Evolutionary conservation across 2,329 filamentous ascomycete genomes (phyloP).

Genomic region (Penicillium sp.): DNA sequence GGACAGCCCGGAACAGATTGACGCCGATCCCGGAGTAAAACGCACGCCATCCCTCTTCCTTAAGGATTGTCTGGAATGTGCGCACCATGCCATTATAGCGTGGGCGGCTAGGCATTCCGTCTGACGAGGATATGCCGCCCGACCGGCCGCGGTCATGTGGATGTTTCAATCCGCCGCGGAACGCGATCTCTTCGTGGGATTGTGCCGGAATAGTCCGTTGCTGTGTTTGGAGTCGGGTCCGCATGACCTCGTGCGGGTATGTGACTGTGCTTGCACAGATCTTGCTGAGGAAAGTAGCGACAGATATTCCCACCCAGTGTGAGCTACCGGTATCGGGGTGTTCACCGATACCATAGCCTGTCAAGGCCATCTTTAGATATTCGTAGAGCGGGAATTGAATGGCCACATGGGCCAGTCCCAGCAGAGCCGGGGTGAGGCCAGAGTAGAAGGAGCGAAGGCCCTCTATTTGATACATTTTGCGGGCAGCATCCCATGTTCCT

Average conservation of each 20-base stretch:
- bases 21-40: conserved; percentile 98
- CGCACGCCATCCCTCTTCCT: conserved; percentile 90
- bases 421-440: conserved; percentile 83
- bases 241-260: conserved; percentile 94
- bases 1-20: conserved; percentile 94
- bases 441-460: conserved; percentile 92
- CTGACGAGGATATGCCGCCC: conserved; percentile 48
- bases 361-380: conserved; percentile 85
- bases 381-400: conserved; percentile 98
- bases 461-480: conserved; percentile 92
- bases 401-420: conserved; percentile 90
- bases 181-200: conserved; percentile 53
- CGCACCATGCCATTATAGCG: conserved; percentile 74
- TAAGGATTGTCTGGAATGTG: conserved; percentile 80
- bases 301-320: conserved; percentile 80
- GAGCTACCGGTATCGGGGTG: conserved; percentile 59
- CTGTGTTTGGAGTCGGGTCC: conserved; percentile 91
- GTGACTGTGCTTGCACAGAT: conserved; percentile 91
- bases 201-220: conserved; percentile 59
- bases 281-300: conserved; percentile 90
- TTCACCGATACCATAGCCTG: conserved; percentile 81
- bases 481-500: conserved; percentile 84
- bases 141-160: conserved; percentile 47
- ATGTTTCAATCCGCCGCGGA: conserved; percentile 40
- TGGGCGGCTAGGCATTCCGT: conserved; percentile 55